These are phyloP conservation scores for Corylus americana DNA, from an alignment of 306 rosid species.

Conservation along the genomic window DNA sequence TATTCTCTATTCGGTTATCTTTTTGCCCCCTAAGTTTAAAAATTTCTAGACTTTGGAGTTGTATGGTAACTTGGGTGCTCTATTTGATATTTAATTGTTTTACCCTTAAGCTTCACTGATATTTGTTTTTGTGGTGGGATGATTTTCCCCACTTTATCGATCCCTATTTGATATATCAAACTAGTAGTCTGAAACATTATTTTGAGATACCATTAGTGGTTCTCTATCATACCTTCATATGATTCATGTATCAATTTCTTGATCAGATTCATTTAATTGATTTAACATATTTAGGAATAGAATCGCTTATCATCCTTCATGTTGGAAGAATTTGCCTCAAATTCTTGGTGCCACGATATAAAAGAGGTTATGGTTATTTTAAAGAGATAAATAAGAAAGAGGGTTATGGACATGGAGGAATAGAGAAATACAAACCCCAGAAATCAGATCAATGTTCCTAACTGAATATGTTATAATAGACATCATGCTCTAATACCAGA, in stretches of 20 bases:
- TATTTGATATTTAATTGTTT: too few species aligned
- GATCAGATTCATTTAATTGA: neutral
- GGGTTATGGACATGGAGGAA: neutral
- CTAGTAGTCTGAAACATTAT: neutral
- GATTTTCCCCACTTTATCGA: neutral
- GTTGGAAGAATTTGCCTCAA: neutral
- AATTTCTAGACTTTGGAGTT: neutral
- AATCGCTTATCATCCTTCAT: neutral
- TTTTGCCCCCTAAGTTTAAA: neutral
- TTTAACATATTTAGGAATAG: too few species aligned
- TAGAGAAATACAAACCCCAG: neutral
- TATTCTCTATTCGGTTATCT: neutral
- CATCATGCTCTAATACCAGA: neutral
- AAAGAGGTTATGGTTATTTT: neutral
- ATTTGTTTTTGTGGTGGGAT: neutral
- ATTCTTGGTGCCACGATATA: neutral
- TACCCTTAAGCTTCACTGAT: neutral
- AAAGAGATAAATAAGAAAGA: neutral
- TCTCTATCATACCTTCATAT: neutral
- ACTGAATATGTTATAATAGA: neutral
- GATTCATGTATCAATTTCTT: neutral
- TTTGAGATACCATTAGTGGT: neutral
- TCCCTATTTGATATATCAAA: neutral
- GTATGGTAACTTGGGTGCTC: neutral
- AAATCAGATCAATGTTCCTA: neutral